Evolutionary conservation across 176 grass and related monocot genomes (phyloP).

Genomic region (Phoenix dactylifera): DNA sequence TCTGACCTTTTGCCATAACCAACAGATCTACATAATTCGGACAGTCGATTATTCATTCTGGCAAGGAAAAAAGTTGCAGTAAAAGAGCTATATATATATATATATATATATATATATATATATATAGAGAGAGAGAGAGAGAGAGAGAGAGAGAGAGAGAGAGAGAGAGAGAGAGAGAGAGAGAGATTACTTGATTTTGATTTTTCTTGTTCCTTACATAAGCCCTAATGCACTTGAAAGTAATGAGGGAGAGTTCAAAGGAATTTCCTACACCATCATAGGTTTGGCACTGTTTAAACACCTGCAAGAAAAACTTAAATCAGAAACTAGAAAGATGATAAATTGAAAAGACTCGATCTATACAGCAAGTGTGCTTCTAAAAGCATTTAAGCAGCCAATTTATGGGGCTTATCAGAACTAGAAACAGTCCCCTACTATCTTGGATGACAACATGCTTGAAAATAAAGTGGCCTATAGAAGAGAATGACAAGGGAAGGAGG

Average conservation of each 20-base stretch:
- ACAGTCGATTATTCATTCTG: too few species aligned
- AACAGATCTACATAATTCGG: constrained; percentile 55
- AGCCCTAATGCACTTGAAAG: constrained; percentile 84
- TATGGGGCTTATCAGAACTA: too few species aligned
- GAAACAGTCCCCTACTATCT: too few species aligned
- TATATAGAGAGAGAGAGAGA: background rate
- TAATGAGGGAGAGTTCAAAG: constrained; percentile 75
- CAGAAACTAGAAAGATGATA: background rate
- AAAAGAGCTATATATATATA: too few species aligned
- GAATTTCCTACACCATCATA: constrained; percentile 49
- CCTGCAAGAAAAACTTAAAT: constrained; percentile 23
- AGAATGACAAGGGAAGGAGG: too few species aligned
- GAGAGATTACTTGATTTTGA: constrained; percentile 75
- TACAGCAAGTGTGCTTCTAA: too few species aligned
- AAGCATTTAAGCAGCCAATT: background rate
- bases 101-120: too few species aligned
- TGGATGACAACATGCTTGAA: too few species aligned
- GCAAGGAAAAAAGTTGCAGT: too few species aligned
- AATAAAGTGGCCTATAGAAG: too few species aligned
- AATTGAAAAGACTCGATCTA: too few species aligned
- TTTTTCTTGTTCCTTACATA: constrained; percentile 96
- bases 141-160: background rate
- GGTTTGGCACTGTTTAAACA: constrained; percentile 75
- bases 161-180: background rate
- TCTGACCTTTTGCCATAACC: constrained; percentile 78